phyloP scores from a whole-genome alignment of 2,329 filamentous ascomycete genomes.

The Clonostachys sp. region DNA sequence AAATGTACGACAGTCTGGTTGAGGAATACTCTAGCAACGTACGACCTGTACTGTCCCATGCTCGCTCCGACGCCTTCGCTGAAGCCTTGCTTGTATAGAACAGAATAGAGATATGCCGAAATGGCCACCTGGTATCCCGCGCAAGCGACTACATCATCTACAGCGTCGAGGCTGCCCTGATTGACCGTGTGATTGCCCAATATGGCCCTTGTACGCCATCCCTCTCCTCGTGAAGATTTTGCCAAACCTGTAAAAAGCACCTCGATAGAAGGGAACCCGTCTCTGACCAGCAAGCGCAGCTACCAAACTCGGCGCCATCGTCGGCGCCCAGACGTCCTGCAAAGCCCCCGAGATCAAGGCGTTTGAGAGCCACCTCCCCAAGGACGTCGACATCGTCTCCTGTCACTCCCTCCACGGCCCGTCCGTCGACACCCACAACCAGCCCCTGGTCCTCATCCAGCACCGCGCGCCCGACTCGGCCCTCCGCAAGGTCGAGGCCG shows the following conservation, averaged over 20 bases:
- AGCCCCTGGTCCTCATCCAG: constrained; percentile 90
- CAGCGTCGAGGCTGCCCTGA: constrained; percentile 90
- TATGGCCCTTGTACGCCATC: constrained; percentile 78
- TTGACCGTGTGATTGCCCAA: constrained; percentile 79
- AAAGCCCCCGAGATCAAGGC: constrained; percentile 94
- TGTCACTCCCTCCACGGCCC: constrained; percentile 97
- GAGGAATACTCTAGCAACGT: constrained; percentile 84
- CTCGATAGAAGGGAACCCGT: background rate
- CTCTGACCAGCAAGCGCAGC: constrained; percentile 43
- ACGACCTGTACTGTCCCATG: constrained; percentile 35
- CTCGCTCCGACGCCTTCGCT: constrained; percentile 43
- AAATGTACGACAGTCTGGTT: constrained; percentile 77
- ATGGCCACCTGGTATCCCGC: constrained; percentile 93
- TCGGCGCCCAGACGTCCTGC: constrained; percentile 96
- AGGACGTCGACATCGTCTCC: constrained; percentile 88
- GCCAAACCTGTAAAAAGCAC: background rate
- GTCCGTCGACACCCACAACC: constrained; percentile 79
- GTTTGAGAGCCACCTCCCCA: constrained; percentile 83
- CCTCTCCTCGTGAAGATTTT: constrained; percentile 2
- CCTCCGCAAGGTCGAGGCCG: constrained; percentile 72
- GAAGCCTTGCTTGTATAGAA: constrained; percentile 51
- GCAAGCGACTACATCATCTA: constrained; percentile 99
- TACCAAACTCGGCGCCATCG: constrained; percentile 91
- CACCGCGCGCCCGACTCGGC: constrained; percentile 79
- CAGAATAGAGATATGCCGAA: constrained; percentile 82